phyloP scores from a whole-genome alignment of 2,329 filamentous ascomycete genomes.

The Fusarium palustre region DNA sequence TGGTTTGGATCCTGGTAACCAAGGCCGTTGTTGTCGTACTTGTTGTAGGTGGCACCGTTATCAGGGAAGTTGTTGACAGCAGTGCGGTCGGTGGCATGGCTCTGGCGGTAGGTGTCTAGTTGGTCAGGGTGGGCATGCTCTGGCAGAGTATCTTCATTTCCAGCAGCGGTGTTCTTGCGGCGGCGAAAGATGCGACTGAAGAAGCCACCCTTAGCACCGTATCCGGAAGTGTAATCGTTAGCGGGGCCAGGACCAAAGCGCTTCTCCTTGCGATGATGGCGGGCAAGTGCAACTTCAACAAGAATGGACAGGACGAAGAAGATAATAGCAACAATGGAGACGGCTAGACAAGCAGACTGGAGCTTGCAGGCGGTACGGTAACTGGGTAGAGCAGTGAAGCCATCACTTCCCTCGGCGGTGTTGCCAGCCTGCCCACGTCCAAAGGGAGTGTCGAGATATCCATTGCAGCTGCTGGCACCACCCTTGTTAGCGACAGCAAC shows the following conservation, averaged over 20 bases:
- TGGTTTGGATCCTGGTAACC: constrained; percentile 43
- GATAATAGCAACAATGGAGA: constrained; percentile 80
- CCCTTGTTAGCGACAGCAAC: constrained; percentile 79
- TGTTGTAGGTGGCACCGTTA: constrained; percentile 44
- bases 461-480: constrained; percentile 73
- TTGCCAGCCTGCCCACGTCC: constrained; percentile 70
- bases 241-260: constrained; percentile 67
- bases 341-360: constrained; percentile 80
- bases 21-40: constrained; percentile 43
- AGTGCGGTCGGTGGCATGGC: constrained; percentile 56
- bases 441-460: constrained; percentile 72
- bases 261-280: constrained; percentile 80
- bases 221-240: constrained; percentile 70
- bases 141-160: constrained; percentile 52
- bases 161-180: constrained; percentile 39
- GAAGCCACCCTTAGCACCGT: constrained; percentile 52
- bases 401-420: constrained; percentile 60
- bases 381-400: constrained; percentile 62
- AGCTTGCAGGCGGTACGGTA: constrained; percentile 73
- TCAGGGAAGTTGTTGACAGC: constrained; percentile 48
- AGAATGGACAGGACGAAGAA: constrained; percentile 81
- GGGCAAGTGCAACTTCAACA: constrained; percentile 74
- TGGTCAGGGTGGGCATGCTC: constrained; percentile 56
- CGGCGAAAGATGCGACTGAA: constrained; percentile 51
- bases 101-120: constrained; percentile 55